These are phyloP conservation scores for Sarocladium strictum DNA, from an alignment of 2,329 filamentous ascomycete genomes.

Conservation along the genomic window DNA sequence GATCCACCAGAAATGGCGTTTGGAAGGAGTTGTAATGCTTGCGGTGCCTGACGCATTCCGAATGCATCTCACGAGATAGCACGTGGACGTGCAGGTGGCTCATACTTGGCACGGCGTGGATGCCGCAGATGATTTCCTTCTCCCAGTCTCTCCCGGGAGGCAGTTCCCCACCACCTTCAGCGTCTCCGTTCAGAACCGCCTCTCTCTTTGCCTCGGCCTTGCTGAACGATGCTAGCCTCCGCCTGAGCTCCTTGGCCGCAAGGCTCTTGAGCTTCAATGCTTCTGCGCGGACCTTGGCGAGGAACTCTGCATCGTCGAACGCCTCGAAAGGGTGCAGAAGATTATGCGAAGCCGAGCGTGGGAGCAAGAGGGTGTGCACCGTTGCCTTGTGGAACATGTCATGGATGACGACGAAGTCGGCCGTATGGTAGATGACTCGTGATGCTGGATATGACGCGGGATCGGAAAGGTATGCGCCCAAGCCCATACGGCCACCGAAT, in stretches of 20 bases:
- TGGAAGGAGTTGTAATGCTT: constrained; percentile 93
- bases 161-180: constrained; percentile 33
- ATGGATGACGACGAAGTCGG: constrained; percentile 67
- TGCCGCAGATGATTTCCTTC: constrained; percentile 66
- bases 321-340: constrained; percentile 70
- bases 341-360: constrained; percentile 57
- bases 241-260: constrained; percentile 68
- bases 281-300: constrained; percentile 56
- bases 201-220: constrained; percentile 56
- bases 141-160: constrained; percentile 75
- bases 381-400: constrained; percentile 83
- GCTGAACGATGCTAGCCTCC: constrained; percentile 60
- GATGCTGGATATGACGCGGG: constrained; percentile 57
- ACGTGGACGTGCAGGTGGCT: constrained; percentile 87
- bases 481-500: constrained; percentile 50
- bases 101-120: constrained; percentile 90
- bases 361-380: constrained; percentile 83
- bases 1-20: constrained; percentile 72
- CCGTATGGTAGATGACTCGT: constrained; percentile 59
- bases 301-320: constrained; percentile 65
- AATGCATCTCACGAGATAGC: constrained; percentile 72
- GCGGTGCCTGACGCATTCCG: constrained; percentile 63
- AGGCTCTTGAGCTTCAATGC: constrained; percentile 54
- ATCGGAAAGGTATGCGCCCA: constrained; percentile 60
- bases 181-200: constrained; percentile 58